Conservation (phyloP, 345 rosid species). For the Brassica nigra region DNA sequence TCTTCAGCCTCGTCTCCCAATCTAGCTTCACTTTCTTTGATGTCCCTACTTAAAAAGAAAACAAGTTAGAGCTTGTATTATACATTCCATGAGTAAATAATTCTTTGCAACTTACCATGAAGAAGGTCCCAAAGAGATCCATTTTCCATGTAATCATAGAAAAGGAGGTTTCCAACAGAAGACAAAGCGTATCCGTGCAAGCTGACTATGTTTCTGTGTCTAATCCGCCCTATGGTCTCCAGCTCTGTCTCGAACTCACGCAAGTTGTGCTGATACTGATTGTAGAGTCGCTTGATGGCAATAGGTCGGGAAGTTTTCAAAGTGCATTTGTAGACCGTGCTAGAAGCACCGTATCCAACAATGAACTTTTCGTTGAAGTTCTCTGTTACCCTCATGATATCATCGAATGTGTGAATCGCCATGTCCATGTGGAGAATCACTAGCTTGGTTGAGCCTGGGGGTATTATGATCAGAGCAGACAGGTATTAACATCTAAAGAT, state of each 20-base stretch:
- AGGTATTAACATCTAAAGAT: slow-evolving; percentile 4
- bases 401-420: slow-evolving; percentile 88
- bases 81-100: not conserved
- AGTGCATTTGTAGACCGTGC: slow-evolving; percentile 83
- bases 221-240: slow-evolving; percentile 86
- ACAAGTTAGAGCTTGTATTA: not conserved
- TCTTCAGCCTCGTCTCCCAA: slow-evolving; percentile 85
- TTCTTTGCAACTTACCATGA: slow-evolving; percentile 55
- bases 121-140: slow-evolving; percentile 98
- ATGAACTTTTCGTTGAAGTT: slow-evolving; percentile 73
- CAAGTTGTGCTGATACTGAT: slow-evolving; percentile 59
- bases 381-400: slow-evolving; percentile 85
- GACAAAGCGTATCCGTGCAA: slow-evolving; percentile 87
- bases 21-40: slow-evolving; percentile 84
- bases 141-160: slow-evolving; percentile 94
- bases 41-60: slow-evolving; percentile 48
- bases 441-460: slow-evolving; percentile 72
- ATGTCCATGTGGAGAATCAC: slow-evolving; percentile 95
- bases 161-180: slow-evolving; percentile 80
- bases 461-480: not conserved
- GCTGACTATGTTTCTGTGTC: slow-evolving; percentile 89
- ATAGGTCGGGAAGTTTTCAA: slow-evolving; percentile 83
- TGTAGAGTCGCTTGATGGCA: slow-evolving; percentile 87
- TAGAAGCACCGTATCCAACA: slow-evolving; percentile 86
- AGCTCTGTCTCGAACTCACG: slow-evolving; percentile 92